Base-by-base conservation (phyloP, 2,329 filamentous ascomycete genomes). In the Xylariaceae sp. region DNA sequence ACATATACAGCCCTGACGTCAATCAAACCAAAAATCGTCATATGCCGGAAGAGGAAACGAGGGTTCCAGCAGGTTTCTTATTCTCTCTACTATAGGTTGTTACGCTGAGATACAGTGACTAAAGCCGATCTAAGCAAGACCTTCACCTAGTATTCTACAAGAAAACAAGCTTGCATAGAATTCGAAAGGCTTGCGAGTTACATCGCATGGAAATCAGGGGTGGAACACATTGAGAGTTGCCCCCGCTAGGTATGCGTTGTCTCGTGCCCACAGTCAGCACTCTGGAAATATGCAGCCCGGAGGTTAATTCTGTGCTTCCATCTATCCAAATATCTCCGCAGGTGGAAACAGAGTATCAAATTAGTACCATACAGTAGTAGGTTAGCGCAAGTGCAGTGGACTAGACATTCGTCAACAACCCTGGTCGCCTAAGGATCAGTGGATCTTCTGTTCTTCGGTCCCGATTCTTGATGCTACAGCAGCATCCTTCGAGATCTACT, bases 361-460 rank as follows among this genome's bases (percentile, higher is more conserved):
- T n/a, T n/a, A n/a, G n/a, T n/a, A n/a, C n/a, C n/a, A n/a, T n/a
- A n/a, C n/a, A n/a, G n/a, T n/a, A n/a, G n/a, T n/a, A n/a, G n/a
- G n/a, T n/a, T n/a, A n/a, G n/a, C n/a, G n/a, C n/a, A n/a, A n/a
- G n/a, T n/a, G n/a, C n/a, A n/a, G n/a, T n/a, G n/a, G n/a, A n/a
- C n/a, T n/a, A n/a, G n/a, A n/a, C n/a, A n/a, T n/a, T n/a, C n/a
- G n/a, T 21, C 25, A 22, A 36, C 8, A 34, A 46, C 25, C 47
- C 47, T 29, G 37, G 49, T 37, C n/a, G 23, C 34, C 21, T 44
- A 17, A 47, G 48, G 45, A 51, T 48, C 41, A 34, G 33, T 27
- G 39, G 45, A 42, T 36, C 39, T 40, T 22, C 34, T 34, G 25
- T 38, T 3, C 14, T 38, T 53, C 51, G 51, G 51, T 51, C 48